Evolutionary conservation across 306 rosid genomes (phyloP).

Genomic region (Vigna angularis): DNA sequence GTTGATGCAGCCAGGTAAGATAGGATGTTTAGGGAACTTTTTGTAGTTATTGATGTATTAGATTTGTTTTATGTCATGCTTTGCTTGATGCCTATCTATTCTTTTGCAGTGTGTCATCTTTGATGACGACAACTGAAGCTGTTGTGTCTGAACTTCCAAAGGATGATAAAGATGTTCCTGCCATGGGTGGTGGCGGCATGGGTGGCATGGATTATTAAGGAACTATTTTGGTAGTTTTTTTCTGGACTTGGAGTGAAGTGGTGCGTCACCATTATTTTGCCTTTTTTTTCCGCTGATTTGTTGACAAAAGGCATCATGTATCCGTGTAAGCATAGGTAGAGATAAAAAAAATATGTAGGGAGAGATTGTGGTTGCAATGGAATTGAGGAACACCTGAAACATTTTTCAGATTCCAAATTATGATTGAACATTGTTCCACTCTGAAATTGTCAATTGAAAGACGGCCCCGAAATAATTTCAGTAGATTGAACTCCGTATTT

Average conservation of each 20-base stretch:
- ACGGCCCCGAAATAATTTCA: not conserved
- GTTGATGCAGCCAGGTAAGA: slow-evolving; percentile 93
- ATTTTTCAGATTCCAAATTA: slow-evolving; percentile 27
- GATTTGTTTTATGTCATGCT: slow-evolving; percentile 14
- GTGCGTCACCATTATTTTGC: slow-evolving; percentile 26
- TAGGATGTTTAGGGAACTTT: slow-evolving; percentile 12
- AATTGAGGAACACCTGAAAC: slow-evolving; percentile 20
- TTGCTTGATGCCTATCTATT: slow-evolving; percentile 2
- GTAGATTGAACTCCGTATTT: not conserved
- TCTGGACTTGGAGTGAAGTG: slow-evolving; percentile 28
- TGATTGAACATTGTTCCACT: slow-evolving; percentile 12
- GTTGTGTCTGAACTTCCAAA: slow-evolving; percentile 81
- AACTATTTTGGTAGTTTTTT: slow-evolving; percentile 1
- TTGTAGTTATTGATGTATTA: not conserved
- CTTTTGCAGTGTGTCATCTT: slow-evolving; percentile 82
- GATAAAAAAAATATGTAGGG: slow-evolving; percentile 45
- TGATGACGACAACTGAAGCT: slow-evolving; percentile 98
- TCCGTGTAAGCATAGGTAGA: slow-evolving; percentile 58
- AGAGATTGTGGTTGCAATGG: slow-evolving; percentile 36
- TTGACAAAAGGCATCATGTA: slow-evolving; percentile 42
- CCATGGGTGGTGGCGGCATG: slow-evolving; percentile 67
- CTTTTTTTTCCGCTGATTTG: slow-evolving; percentile 8
- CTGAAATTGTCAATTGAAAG: slow-evolving; percentile 9
- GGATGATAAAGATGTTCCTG: slow-evolving; percentile 71
- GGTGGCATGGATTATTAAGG: slow-evolving; percentile 78